These are phyloP conservation scores for Aspergillus steynii DNA, from an alignment of 495 filamentous ascomycete species.

Conservation along the genomic window DNA sequence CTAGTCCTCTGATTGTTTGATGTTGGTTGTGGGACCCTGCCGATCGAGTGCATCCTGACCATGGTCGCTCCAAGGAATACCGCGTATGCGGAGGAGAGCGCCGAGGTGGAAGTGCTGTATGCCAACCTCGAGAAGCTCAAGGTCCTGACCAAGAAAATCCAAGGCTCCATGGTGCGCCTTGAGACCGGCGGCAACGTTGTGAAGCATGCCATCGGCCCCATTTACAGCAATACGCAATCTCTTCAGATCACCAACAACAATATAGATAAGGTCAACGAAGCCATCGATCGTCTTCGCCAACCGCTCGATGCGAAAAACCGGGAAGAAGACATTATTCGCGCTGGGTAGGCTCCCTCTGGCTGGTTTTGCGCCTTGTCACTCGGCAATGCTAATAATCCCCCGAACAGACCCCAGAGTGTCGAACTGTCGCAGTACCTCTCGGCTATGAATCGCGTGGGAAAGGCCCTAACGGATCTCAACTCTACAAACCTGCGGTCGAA, in stretches of 20 bases:
- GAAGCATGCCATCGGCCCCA: slow-evolving; percentile 86
- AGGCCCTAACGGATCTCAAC: slow-evolving; percentile 76
- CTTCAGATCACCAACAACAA: slow-evolving; percentile 84
- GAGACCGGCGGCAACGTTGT: slow-evolving; percentile 87
- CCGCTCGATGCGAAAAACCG: slow-evolving; percentile 83
- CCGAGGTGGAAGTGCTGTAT: slow-evolving; percentile 68
- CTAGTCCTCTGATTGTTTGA: slow-evolving; percentile 10
- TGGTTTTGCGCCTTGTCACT: background rate
- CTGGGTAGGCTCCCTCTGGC: slow-evolving; percentile 55
- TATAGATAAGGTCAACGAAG: slow-evolving; percentile 79
- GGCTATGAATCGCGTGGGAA: slow-evolving; percentile 84
- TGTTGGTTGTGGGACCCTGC: slow-evolving; percentile 18
- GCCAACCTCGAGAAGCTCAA: slow-evolving; percentile 68
- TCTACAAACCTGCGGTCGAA: slow-evolving; percentile 86
- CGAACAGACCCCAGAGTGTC: slow-evolving; percentile 67
- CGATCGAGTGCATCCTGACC: slow-evolving; percentile 19
- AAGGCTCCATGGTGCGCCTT: slow-evolving; percentile 78
- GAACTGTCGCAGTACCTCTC: slow-evolving; percentile 83
- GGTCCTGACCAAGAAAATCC: slow-evolving; percentile 86
- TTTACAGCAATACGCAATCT: slow-evolving; percentile 88
- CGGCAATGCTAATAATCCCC: background rate
- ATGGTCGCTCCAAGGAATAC: slow-evolving; percentile 56
- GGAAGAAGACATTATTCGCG: slow-evolving; percentile 88
- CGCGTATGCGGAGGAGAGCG: slow-evolving; percentile 68
- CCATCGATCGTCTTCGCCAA: slow-evolving; percentile 84